phyloP scores from a whole-genome alignment of 2,329 filamentous ascomycete genomes.

The Endocalyx cinctus region DNA sequence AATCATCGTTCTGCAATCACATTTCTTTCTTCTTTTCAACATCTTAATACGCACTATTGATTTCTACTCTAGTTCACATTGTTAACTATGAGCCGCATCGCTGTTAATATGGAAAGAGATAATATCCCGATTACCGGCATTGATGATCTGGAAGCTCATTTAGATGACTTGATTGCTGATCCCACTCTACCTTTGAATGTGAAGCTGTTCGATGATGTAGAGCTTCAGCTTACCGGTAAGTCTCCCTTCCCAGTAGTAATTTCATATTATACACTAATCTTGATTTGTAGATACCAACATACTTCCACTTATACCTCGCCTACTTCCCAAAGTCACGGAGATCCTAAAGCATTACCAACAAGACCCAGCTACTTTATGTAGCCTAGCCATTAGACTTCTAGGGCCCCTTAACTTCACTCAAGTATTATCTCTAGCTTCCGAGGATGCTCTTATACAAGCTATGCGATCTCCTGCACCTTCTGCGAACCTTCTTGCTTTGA shows the following conservation, averaged over 20 bases:
- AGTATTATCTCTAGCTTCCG: constrained; percentile 46
- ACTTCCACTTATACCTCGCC: constrained; percentile 43
- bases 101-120: constrained; percentile 35
- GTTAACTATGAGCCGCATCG: constrained; percentile 25
- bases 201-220: constrained; percentile 54
- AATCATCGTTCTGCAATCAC: no score
- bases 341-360: constrained; percentile 47
- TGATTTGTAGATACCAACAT: constrained; percentile 43
- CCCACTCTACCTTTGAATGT: constrained; percentile 37
- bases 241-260: constrained; percentile 1
- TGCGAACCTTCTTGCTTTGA: constrained; percentile 54
- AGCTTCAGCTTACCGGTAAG: constrained; percentile 53
- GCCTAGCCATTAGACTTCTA: constrained; percentile 52
- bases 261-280: constrained; percentile 2
- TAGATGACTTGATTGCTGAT: constrained; percentile 44
- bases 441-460: constrained; percentile 46
- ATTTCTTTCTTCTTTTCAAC: no score
- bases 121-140: constrained; percentile 46
- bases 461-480: constrained; percentile 50
- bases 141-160: constrained; percentile 49
- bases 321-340: constrained; percentile 50
- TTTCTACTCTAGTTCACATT: no score
- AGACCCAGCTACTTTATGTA: constrained; percentile 47
- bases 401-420: constrained; percentile 48
- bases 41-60: no score